Percentiles rank a stretch among this genome's conserved stretches.
Conservation (phyloP, 805 yeast species). For the Metschnikowia henanensis region DNA sequence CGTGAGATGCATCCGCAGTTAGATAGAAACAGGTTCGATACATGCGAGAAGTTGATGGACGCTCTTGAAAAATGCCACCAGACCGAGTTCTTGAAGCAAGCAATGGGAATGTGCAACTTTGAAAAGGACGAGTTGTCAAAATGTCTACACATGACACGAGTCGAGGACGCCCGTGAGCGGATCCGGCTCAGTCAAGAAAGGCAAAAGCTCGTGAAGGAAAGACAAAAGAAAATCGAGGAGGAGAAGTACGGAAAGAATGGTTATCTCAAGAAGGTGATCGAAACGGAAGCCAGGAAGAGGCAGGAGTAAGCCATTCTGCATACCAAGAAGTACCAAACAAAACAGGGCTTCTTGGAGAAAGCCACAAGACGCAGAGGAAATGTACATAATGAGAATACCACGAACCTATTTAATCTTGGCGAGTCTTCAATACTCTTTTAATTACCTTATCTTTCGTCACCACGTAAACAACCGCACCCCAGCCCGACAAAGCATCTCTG, state of each 20-base stretch:
- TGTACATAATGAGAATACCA: conserved; percentile 6
- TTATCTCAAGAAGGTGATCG: conserved; percentile 63
- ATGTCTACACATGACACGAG: conserved; percentile 80
- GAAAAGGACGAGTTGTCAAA: conserved; percentile 75
- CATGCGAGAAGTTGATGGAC: conserved; percentile 78
- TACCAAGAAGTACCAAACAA: no score
- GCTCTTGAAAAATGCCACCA: conserved; percentile 90
- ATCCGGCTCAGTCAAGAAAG: conserved; percentile 54
- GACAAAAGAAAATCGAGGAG: conserved; percentile 64
- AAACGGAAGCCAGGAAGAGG: conserved; percentile 37
- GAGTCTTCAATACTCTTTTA: conserved; percentile 84
- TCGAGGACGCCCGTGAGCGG: conserved; percentile 57
- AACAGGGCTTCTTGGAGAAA: no score
- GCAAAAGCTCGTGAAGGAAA: conserved; percentile 52
- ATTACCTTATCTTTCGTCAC: conserved; percentile 90
- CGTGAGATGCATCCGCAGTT: conserved; percentile 45
- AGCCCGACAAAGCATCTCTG: conserved; percentile 96
- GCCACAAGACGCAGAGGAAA: no score
- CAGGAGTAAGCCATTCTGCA: conserved; percentile 6
- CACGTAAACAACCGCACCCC: conserved; percentile 96
- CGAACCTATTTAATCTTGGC: conserved; percentile 72
- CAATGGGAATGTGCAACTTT: conserved; percentile 82
- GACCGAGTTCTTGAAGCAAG: conserved; percentile 62
- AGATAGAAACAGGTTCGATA: conserved; percentile 42
- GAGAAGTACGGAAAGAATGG: conserved; percentile 79